Base-by-base conservation (phyloP, 2,329 filamentous ascomycete genomes). In the Geosmithia morbida region DNA sequence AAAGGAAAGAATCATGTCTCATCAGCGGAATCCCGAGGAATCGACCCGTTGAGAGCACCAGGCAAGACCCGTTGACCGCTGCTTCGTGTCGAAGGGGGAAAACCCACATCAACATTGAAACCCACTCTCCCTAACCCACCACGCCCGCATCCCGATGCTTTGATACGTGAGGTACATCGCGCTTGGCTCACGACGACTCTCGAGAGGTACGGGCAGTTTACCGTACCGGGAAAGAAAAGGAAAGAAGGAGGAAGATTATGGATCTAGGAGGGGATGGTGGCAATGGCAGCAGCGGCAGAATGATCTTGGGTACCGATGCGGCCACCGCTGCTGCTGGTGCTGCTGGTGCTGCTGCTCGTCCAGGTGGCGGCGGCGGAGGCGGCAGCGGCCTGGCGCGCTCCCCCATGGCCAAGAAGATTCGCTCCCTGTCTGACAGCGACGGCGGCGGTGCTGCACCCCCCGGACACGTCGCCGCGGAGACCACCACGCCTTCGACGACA, bases 371-470 rank as follows among this genome's bases (percentile, higher is more conserved):
- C 43, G 17, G 18, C 41, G 50, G 40, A n/a, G 44, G 49, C 30
- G 51, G 52, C 14, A 16, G 20, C 43, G 43, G 20, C 26, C 55
- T 48, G 39, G 56, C 52, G 43, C 56, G 59, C 48, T 68, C 71
- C 50, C 69, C 71, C 40, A 56, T 67, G 49, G 60, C 64, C 48
- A 83, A 77, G 60, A 83, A 78, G 61, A 69, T 74, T 40, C 70
- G 81, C 51, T 84, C 81, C 45, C 63, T 85, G 50, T 84, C 82
- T 4, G 81, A 85, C 59, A 75, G 77, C 44, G 71, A 69, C 51
- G 66, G 66, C 51, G 33, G 33, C 3, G 22, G 22, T 26, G 22
- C 22, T 26, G 22, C 22, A 26, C 4, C 22, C 22, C 22, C 22
- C 22, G 22, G 22, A 26, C 22, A 26, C 22, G 22, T 26, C 22